Evolutionary conservation across 331 rosid species (phyloP).

Genomic region (Cydonia oblonga): DNA sequence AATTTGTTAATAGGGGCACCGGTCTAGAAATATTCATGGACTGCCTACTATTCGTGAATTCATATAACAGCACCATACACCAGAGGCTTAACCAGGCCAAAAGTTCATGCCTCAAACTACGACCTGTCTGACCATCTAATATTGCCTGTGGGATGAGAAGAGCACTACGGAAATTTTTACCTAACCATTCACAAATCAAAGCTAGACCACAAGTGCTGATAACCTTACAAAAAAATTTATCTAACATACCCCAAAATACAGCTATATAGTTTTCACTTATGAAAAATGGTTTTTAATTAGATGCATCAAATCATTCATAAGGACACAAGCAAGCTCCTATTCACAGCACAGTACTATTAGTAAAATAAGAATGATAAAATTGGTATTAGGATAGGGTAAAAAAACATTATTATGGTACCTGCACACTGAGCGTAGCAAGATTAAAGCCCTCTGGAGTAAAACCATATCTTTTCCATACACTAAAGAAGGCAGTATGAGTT

Average conservation of each 20-base stretch:
- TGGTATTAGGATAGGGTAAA: background rate
- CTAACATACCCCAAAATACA: background rate
- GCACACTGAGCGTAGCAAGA: constrained; percentile 86
- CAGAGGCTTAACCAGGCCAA: constrained; percentile 1
- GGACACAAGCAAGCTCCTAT: constrained; percentile 5
- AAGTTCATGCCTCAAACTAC: constrained; percentile 12
- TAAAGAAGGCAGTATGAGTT: constrained; percentile 86
- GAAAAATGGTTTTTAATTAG: background rate
- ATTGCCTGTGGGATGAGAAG: background rate
- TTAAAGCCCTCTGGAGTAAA: constrained; percentile 97
- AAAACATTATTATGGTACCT: constrained; percentile 41
- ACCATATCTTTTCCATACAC: constrained; percentile 96
- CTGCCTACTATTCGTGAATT: background rate
- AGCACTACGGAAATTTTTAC: background rate
- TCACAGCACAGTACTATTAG: background rate
- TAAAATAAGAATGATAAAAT: background rate
- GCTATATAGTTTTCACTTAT: background rate
- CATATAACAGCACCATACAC: background rate
- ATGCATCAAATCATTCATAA: background rate
- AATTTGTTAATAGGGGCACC: background rate
- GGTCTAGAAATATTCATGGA: background rate
- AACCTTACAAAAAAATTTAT: background rate
- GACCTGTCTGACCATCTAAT: constrained; percentile 2
- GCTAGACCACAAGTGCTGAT: background rate
- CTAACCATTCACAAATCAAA: background rate